Base-by-base conservation (phyloP, 495 filamentous ascomycete species). In the Hypomontagnella monticulosa region DNA sequence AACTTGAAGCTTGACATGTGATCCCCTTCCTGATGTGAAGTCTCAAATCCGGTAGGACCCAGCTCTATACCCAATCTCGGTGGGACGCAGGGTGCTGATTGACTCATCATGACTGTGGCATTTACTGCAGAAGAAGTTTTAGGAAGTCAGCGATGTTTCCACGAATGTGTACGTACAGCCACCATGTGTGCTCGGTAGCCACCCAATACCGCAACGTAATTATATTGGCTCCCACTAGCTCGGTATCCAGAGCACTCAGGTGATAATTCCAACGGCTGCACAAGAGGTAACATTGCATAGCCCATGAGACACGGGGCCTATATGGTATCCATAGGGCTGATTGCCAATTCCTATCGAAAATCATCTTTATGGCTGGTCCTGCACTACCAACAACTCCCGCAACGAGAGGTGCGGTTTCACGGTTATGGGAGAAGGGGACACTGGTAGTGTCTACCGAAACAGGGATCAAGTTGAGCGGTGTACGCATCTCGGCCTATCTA, bases 271-370 rank as follows among this genome's bases (percentile, higher is more conserved):
- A 50, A 20, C 33, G 16, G 34, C 41, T 57, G 54, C 36, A 18
- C 20, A 53, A 48, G 19, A 19, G 47, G 64, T 61, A 41, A 19
- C 46, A 57, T 47, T 57, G 57, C 52, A 47, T 61, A 53, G 51
- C 63, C 61, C 6, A 38, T 47, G 33, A 40, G 15, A 38, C 32
- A 11, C 40, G 14, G 8, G 50, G 33, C 43, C 55, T 14, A 41
- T 48, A 8, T n/a, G 15, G 19, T 49, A 41, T 23, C 18, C 42
- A 33, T 67, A 62, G 64, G 64, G 64, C 64, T 67, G 64, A 67
- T 27, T 57, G 36, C 34, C 38, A 41, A 14, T 11, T 18, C 18
- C 18, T 41, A 38, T 33, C n/a, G 46, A 37, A 33, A 33, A 9
- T 12, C 11, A 14, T 27, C 32, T 14, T 36, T 54, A 32, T 19